Percentiles rank a stretch among this genome's conserved stretches.
Evolutionary conservation across 305 asterid species (phyloP).

Genomic region (Vinca major): DNA sequence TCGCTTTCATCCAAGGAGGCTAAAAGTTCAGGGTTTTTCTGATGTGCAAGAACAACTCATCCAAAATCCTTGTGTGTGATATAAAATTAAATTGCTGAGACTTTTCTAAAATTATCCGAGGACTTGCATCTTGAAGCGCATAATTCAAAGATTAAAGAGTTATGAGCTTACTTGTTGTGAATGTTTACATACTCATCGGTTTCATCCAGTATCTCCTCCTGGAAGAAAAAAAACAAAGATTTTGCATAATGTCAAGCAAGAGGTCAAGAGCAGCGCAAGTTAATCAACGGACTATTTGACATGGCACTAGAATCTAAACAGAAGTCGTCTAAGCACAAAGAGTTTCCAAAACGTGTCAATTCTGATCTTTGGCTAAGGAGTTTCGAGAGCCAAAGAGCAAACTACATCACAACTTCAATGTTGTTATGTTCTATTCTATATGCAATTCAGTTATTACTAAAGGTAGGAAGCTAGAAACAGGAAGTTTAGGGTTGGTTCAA

Average conservation of each 20-base stretch:
- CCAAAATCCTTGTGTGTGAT: not conserved
- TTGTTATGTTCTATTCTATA: not conserved
- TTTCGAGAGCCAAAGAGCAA: not conserved
- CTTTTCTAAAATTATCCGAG: not conserved
- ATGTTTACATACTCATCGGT: conserved; percentile 96
- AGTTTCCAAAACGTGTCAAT: not conserved
- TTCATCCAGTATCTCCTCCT: conserved; percentile 99
- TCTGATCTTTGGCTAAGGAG: not conserved
- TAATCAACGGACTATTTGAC: conserved; percentile 3
- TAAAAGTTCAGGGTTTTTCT: not conserved
- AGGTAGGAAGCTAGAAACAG: not conserved
- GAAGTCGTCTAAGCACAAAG: not conserved
- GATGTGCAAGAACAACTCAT: not conserved
- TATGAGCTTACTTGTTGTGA: conserved; percentile 67
- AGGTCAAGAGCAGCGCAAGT: not conserved
- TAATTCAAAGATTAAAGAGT: not conserved
- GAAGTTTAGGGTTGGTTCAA: not conserved
- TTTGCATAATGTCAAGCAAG: not conserved
- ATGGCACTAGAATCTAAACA: not conserved
- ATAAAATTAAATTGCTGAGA: no score
- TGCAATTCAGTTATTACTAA: not conserved
- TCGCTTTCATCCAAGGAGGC: not conserved
- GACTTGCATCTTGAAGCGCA: not conserved
- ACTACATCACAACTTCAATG: not conserved
- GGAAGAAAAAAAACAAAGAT: conserved; percentile 11